phyloP scores from a whole-genome alignment of 345 rosid genomes.

The Streptanthus diversifolius region DNA sequence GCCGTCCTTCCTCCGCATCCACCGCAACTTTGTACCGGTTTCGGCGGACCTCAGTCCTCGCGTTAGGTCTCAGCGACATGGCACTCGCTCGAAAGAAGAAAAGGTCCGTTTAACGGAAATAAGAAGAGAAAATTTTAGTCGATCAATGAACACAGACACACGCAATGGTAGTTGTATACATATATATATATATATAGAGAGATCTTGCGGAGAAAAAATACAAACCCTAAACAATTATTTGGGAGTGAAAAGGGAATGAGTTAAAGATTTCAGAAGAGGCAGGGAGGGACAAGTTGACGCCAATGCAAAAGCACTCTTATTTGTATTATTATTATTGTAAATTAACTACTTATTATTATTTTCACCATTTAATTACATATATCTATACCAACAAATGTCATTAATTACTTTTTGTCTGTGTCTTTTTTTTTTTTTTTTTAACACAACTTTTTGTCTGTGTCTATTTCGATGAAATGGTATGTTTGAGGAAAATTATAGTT shows the following conservation, averaged over 20 bases:
- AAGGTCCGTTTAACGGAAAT: neutral
- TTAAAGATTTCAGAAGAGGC: neutral
- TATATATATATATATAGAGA: neutral
- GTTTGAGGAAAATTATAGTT: no score
- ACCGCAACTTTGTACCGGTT: conserved; percentile 83
- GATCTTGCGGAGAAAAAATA: neutral
- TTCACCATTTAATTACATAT: no score
- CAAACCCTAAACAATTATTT: conserved; percentile 13
- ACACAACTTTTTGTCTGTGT: no score
- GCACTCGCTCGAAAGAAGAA: neutral
- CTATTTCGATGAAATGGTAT: no score
- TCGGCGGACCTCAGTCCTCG: conserved; percentile 70
- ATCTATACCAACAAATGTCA: no score
- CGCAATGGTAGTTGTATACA: neutral
- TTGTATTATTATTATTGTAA: no score
- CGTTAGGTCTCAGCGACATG: conserved; percentile 79
- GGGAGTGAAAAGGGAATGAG: neutral
- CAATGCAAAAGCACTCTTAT: neutral
- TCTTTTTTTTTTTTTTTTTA: no score
- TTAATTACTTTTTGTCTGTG: no score
- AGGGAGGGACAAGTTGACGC: conserved; percentile 8
- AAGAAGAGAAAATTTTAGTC: neutral
- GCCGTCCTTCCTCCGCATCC: conserved; percentile 82
- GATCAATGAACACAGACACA: conserved; percentile 5
- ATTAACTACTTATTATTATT: no score